Evolutionary conservation across 2,329 filamentous ascomycete genomes (phyloP).

Genomic region (Sporothrix sp.): DNA sequence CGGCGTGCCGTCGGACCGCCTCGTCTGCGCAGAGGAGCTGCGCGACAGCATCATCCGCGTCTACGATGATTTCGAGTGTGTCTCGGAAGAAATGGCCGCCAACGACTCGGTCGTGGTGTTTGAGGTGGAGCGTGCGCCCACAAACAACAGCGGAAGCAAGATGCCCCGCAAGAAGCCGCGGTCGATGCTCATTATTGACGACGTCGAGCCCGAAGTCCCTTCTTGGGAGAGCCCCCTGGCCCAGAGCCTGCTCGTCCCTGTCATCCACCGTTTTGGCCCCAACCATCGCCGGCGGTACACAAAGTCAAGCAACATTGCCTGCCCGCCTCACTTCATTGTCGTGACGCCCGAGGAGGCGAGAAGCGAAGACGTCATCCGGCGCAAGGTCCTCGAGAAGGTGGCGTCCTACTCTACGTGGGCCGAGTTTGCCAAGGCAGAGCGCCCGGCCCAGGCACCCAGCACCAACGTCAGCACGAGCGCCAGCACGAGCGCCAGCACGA

Average conservation of each 20-base stretch:
- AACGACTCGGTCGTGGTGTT: constrained; percentile 61
- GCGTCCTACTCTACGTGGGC: constrained; percentile 65
- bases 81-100: constrained; percentile 60
- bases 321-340: constrained; percentile 61
- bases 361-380: constrained; percentile 60
- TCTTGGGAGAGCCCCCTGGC: constrained; percentile 51
- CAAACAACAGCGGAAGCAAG: constrained; percentile 58
- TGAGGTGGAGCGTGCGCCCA: constrained; percentile 70
- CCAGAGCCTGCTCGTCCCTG: constrained; percentile 59
- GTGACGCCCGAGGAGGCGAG: constrained; percentile 62
- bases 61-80: constrained; percentile 57
- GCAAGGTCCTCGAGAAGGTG: constrained; percentile 69
- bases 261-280: constrained; percentile 50
- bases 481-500: too few relatives aligned
- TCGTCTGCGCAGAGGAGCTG: constrained; percentile 80
- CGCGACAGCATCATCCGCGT: constrained; percentile 78
- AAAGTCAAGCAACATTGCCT: constrained; percentile 19
- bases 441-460: constrained; percentile 25
- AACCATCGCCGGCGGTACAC: constrained; percentile 13
- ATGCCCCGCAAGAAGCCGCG: constrained; percentile 36
- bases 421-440: constrained; percentile 47
- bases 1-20: constrained; percentile 50
- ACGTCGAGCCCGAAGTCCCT: constrained; percentile 38
- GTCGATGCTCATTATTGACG: constrained; percentile 42
- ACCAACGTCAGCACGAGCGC: too few relatives aligned